Base-by-base conservation (phyloP, 495 filamentous ascomycete genomes). In the Sordaria brevicollis region DNA sequence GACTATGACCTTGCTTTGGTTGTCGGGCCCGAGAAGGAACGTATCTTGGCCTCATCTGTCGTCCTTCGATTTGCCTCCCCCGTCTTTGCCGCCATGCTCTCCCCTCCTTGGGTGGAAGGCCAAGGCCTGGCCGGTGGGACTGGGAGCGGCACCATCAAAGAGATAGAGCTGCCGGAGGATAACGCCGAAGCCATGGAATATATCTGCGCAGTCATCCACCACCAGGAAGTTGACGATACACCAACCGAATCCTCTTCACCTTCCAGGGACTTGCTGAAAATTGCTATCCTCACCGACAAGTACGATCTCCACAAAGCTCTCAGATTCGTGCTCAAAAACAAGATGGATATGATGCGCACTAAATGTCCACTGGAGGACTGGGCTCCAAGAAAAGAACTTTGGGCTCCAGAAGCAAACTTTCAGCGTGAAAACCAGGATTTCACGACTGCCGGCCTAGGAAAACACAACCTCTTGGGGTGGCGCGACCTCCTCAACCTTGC, bases 181-280 rank as follows among this genome's bases (percentile, higher is more conserved):
- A 0, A 49, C 11, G 41, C 19, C 1, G 5, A 1, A 49, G 41
- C 19, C 19, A 11, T 49, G 41, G 21, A 3, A 49, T 49, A 4
- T 4, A 49, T 49, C 41, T 49, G 41, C 41, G 39, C 39, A 49
- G 8, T 25, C 7, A 4, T 49, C 21, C 41, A 49, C 41, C 41
- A 49, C 11, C 41, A 25, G 41, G 21, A 21, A 8, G 9, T 10
- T 49, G 41, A 49, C 5, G 1, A 21, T n/a, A 25, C 11, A 9
- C 1, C 21, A 21, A 49, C 1, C 0, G 1, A 6, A n/a, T 0
- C 5, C 1, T 4, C 5, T 11, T 0, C 38, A 2, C 5, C 5
- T 11, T 0, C 38, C 15, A 41, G 38, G 38, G 5, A 2, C 4
- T n/a, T 0, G 6, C n/a, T 41, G 17, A 7, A 49, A 1, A 25